phyloP scores from a whole-genome alignment of 208 protist species.

The Trichomonas gallinae region DNA sequence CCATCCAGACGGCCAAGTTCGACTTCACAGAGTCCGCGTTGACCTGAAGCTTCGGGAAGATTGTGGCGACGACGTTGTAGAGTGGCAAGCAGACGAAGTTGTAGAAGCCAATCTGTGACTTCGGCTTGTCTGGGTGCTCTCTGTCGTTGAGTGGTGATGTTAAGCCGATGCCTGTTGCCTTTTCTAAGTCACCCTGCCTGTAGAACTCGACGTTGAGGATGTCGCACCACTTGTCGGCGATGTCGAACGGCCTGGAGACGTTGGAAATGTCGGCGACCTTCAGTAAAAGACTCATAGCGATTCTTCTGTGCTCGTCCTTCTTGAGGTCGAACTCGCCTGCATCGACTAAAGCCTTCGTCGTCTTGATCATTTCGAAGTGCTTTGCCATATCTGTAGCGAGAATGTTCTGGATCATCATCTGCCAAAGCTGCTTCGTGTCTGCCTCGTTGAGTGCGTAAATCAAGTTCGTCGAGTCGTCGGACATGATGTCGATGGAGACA shows the following conservation, averaged over 20 bases:
- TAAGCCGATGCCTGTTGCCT: not conserved
- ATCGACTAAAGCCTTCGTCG: not conserved
- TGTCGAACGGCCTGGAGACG: not conserved
- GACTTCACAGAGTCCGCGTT: not conserved
- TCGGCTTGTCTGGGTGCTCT: not conserved
- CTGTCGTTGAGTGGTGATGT: not conserved
- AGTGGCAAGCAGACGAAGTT: not conserved
- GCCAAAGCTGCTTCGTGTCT: constrained; percentile 34
- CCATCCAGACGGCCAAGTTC: not conserved
- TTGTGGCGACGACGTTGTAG: not conserved
- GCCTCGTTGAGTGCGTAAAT: constrained; percentile 24
- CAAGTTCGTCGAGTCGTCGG: constrained; percentile 30
- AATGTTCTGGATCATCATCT: constrained; percentile 38
- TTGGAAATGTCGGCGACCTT: not conserved
- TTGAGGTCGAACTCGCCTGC: not conserved
- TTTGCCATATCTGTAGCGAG: constrained; percentile 47
- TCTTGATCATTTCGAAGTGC: constrained; percentile 39
- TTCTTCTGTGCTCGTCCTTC: not conserved
- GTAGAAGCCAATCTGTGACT: constrained; percentile 11
- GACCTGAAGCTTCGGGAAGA: not conserved
- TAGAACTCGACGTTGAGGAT: not conserved
- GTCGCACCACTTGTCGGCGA: not conserved
- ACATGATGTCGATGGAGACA: constrained; percentile 31
- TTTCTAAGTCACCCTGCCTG: not conserved
- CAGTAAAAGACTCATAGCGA: not conserved